These are phyloP conservation scores for Candida boleticola DNA, from an alignment of 805 yeast genomes.

Conservation along the genomic window DNA sequence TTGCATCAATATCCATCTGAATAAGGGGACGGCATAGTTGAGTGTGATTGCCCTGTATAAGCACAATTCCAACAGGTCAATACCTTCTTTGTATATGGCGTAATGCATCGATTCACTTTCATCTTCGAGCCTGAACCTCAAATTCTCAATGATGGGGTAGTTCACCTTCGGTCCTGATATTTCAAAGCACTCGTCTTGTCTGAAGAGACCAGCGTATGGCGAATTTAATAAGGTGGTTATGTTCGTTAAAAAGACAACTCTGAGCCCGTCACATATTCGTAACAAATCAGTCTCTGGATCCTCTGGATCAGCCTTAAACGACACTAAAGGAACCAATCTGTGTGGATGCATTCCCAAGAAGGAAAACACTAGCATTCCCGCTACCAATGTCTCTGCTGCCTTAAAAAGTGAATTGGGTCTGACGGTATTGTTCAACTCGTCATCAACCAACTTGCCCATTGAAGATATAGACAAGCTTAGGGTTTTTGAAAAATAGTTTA, in stretches of 20 bases:
- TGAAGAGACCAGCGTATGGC: constrained; percentile 7
- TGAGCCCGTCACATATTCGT: constrained; percentile 18
- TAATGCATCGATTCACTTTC: background rate
- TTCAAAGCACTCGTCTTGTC: constrained; percentile 6
- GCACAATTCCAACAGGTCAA: constrained; percentile 14
- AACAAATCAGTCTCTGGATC: too few species aligned
- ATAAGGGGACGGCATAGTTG: constrained; percentile 31
- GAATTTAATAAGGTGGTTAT: constrained; percentile 8
- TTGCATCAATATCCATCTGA: constrained; percentile 22
- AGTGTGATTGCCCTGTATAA: constrained; percentile 12
- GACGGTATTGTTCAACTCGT: background rate
- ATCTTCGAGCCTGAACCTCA: constrained; percentile 2
- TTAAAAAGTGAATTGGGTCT: background rate
- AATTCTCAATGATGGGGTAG: constrained; percentile 8
- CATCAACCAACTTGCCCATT: background rate
- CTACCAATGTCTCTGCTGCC: constrained; percentile 15
- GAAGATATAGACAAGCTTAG: background rate
- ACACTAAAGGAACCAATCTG: constrained; percentile 25
- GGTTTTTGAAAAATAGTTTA: constrained; percentile 2
- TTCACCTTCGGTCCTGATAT: background rate
- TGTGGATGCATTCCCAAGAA: constrained; percentile 33
- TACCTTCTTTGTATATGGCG: background rate
- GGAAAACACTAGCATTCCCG: constrained; percentile 23
- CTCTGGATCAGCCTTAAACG: constrained; percentile 16
- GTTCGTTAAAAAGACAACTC: constrained; percentile 7